Evolutionary conservation across 2,329 filamentous ascomycete species (phyloP).

Genomic region (Talaromyces sp.): DNA sequence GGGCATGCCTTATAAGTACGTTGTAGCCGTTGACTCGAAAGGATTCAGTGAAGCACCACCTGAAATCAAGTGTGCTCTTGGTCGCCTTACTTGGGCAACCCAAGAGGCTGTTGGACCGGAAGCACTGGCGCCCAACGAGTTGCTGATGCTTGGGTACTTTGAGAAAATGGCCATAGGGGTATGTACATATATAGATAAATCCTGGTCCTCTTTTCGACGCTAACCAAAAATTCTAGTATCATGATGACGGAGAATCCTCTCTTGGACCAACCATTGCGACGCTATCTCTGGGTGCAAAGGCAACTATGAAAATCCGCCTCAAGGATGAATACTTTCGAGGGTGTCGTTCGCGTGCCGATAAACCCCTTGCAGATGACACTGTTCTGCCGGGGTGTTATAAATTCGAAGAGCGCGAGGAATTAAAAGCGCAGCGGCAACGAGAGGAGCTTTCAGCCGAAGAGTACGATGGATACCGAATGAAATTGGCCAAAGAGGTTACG

Average conservation of each 20-base stretch:
- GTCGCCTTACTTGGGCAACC: constrained; percentile 51
- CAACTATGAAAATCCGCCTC: constrained; percentile 51
- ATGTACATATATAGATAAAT: constrained; percentile 14
- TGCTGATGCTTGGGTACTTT: constrained; percentile 52
- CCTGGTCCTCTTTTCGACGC: background rate
- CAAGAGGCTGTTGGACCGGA: constrained; percentile 31
- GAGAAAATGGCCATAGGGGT: constrained; percentile 50
- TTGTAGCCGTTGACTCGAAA: constrained; percentile 44
- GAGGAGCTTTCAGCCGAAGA: constrained; percentile 15
- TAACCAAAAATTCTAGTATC: constrained; percentile 36
- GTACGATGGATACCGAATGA: constrained; percentile 18
- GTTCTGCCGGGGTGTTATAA: constrained; percentile 26
- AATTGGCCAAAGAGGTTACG: constrained; percentile 22
- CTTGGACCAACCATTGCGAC: constrained; percentile 54
- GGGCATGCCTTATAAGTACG: constrained; percentile 57
- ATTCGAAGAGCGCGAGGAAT: constrained; percentile 17
- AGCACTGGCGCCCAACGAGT: constrained; percentile 48
- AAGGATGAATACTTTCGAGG: constrained; percentile 46
- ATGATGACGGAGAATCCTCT: constrained; percentile 54
- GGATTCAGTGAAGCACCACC: constrained; percentile 37
- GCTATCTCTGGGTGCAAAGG: constrained; percentile 47
- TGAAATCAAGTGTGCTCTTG: constrained; percentile 41
- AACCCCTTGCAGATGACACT: constrained; percentile 21
- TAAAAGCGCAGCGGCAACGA: constrained; percentile 17
- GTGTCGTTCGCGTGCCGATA: constrained; percentile 14